These are phyloP conservation scores for Alternaria metachromatica DNA, from an alignment of 2,329 filamentous ascomycete species.

Conservation along the genomic window DNA sequence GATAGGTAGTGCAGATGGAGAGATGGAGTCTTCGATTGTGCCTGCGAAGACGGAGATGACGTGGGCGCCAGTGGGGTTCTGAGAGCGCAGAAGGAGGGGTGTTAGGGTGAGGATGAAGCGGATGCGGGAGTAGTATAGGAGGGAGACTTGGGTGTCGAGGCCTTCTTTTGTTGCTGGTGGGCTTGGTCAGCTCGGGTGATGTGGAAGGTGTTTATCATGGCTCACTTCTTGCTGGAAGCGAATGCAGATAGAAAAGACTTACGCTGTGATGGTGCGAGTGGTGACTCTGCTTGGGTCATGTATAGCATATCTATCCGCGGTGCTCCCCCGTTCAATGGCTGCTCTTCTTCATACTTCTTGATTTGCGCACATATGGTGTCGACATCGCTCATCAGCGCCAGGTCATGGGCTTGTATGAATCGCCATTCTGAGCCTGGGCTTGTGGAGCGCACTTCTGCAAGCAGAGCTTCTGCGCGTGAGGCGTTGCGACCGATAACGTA, in stretches of 20 bases:
- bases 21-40: constrained; percentile 33
- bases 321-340: constrained; percentile 22
- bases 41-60: constrained; percentile 48
- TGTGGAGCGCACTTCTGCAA: constrained; percentile 33
- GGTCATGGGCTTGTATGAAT: constrained; percentile 42
- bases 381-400: constrained; percentile 45
- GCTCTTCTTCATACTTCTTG: constrained; percentile 26
- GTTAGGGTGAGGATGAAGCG: constrained; percentile 50
- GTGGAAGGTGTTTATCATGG: not conserved
- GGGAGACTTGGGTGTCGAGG: constrained; percentile 41
- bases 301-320: constrained; percentile 46
- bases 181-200: not conserved
- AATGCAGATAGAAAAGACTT: constrained; percentile 24
- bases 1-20: constrained; percentile 34
- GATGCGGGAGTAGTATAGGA: constrained; percentile 48
- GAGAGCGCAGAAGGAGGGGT: constrained; percentile 34
- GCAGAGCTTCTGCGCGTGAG: constrained; percentile 32
- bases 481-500: constrained; percentile 55
- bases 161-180: constrained; percentile 45
- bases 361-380: constrained; percentile 43
- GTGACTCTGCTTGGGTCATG: constrained; percentile 36
- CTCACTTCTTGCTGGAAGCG: not conserved
- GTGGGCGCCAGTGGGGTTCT: constrained; percentile 25
- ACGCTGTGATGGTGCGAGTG: constrained; percentile 54
- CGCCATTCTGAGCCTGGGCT: constrained; percentile 43